Conservation (phyloP, 2,329 filamentous ascomycete species). For the Diaporthe helianthi region DNA sequence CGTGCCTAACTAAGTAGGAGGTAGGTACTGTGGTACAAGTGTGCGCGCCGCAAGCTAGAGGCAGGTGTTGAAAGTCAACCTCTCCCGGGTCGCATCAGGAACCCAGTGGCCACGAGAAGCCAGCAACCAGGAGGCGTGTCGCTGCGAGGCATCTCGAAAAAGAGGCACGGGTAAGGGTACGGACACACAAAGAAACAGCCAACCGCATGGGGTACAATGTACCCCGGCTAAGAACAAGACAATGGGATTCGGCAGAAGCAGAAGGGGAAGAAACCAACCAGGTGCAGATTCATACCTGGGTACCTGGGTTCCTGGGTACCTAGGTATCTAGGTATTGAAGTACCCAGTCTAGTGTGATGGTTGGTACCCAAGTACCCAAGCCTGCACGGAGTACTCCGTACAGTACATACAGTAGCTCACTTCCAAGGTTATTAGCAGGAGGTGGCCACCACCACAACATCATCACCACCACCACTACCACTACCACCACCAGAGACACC, state of each 20-base stretch:
- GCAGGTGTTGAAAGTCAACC: slow-evolving; percentile 19
- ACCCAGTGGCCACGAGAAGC: slow-evolving; percentile 12
- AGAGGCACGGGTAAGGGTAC: neutral
- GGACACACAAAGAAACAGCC: neutral
- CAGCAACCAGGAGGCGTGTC: neutral
- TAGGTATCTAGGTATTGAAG: no score
- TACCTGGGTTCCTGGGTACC: no score
- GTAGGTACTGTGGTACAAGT: no score
- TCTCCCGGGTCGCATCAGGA: slow-evolving; percentile 9
- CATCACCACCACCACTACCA: neutral
- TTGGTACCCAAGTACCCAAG: no score
- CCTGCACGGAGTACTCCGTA: no score
- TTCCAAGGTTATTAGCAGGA: neutral
- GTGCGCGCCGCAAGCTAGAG: neutral
- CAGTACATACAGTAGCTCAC: neutral
- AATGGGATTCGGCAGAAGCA: neutral
- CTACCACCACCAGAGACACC: neutral
- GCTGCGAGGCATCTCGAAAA: neutral
- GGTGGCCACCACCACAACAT: neutral
- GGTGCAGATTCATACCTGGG: neutral
- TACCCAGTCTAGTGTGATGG: no score
- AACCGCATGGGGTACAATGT: neutral
- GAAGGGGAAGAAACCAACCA: no score
- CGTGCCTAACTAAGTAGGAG: no score
- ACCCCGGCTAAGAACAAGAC: slow-evolving; percentile 6